These are phyloP conservation scores for Aureobasidium sp. DNA, from an alignment of 2,329 filamentous ascomycete genomes.

Conservation along the genomic window DNA sequence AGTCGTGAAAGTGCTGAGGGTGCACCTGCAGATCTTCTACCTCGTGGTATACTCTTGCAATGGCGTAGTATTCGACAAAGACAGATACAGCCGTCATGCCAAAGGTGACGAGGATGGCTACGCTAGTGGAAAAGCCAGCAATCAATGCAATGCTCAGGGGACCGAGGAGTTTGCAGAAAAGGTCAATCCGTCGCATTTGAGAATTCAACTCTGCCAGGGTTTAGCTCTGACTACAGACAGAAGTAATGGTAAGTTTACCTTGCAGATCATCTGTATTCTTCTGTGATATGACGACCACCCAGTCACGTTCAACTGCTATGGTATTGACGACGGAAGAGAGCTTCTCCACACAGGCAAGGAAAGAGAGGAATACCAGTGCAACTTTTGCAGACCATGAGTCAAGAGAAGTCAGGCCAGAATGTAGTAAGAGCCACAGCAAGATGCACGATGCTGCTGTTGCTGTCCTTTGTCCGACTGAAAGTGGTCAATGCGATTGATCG, in stretches of 20 bases:
- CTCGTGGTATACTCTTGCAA: constrained; percentile 34
- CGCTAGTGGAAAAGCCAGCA: constrained; percentile 39
- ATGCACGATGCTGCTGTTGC: constrained; percentile 21
- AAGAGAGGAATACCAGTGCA: constrained; percentile 32
- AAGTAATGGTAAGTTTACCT: not conserved
- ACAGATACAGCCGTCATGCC: constrained; percentile 45
- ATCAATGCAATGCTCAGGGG: constrained; percentile 47
- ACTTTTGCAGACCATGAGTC: constrained; percentile 14
- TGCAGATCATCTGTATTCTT: constrained; percentile 28
- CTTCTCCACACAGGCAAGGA: constrained; percentile 63
- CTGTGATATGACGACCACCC: constrained; percentile 51
- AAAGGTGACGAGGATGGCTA: constrained; percentile 45
- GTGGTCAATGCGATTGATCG: not conserved
- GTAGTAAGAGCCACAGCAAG: constrained; percentile 13
- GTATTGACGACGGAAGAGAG: constrained; percentile 57
- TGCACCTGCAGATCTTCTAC: constrained; percentile 9
- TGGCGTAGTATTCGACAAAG: constrained; percentile 46
- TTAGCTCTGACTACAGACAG: not conserved
- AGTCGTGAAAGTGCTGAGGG: not conserved
- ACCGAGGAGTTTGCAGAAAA: constrained; percentile 51
- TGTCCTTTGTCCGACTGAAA: constrained; percentile 28
- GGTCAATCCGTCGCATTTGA: constrained; percentile 53
- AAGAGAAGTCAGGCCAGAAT: constrained; percentile 10
- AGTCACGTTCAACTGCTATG: constrained; percentile 64
- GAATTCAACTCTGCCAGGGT: constrained; percentile 41